These are phyloP conservation scores for Beauveria australis DNA, from an alignment of 2,329 filamentous ascomycete species.

Conservation along the genomic window DNA sequence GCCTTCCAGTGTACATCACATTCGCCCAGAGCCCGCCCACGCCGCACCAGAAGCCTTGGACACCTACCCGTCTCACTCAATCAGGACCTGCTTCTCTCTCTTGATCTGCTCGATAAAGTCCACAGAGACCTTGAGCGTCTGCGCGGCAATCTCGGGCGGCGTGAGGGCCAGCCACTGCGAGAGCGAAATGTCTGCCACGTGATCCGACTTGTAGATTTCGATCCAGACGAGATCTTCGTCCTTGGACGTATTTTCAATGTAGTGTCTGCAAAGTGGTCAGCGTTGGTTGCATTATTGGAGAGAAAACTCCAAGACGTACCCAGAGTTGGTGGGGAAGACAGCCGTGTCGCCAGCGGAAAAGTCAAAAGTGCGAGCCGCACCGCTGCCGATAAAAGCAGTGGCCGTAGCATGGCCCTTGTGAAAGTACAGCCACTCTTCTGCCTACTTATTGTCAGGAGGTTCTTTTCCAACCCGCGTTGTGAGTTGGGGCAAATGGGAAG, in stretches of 20 bases:
- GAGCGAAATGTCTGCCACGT: slow-evolving; percentile 57
- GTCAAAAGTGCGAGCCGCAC: slow-evolving; percentile 57
- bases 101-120: slow-evolving; percentile 49
- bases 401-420: slow-evolving; percentile 53
- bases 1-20: background rate
- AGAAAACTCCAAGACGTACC: slow-evolving; percentile 26
- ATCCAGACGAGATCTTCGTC: slow-evolving; percentile 59
- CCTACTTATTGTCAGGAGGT: slow-evolving; percentile 21
- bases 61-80: slow-evolving; percentile 9
- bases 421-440: slow-evolving; percentile 66
- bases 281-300: background rate
- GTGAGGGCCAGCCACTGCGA: slow-evolving; percentile 64
- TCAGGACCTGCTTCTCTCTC: slow-evolving; percentile 55
- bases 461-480: no score
- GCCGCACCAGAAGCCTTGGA: background rate
- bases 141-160: slow-evolving; percentile 52
- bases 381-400: slow-evolving; percentile 56
- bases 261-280: slow-evolving; percentile 38
- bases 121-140: slow-evolving; percentile 49
- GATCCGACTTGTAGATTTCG: slow-evolving; percentile 61
- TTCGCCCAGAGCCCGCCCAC: no score
- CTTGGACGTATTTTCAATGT: slow-evolving; percentile 60
- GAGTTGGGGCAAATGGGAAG: background rate
- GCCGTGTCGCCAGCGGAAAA: slow-evolving; percentile 60
- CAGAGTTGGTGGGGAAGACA: slow-evolving; percentile 57